Conservation (phyloP, 306 rosid species). For the Prunus dulcis region DNA sequence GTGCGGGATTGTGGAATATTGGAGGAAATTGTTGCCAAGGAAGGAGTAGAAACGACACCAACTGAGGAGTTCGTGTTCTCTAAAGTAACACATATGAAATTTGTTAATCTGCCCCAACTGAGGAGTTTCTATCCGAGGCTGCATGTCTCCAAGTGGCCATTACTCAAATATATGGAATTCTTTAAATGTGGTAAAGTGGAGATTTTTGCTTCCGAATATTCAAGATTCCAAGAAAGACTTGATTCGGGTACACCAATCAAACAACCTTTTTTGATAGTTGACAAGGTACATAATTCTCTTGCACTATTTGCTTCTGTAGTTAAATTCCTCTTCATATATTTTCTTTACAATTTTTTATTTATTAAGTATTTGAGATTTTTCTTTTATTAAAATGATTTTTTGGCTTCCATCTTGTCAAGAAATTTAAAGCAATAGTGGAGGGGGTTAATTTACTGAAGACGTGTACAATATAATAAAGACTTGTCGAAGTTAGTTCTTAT, state of each 20-base stretch:
- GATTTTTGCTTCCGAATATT: background rate
- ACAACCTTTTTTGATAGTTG: background rate
- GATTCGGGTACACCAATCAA: background rate
- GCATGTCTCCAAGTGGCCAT: conserved; percentile 21
- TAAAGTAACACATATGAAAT: background rate
- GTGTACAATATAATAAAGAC: no score
- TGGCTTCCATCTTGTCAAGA: no score
- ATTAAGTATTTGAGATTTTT: no score
- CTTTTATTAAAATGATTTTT: no score
- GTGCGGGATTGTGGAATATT: conserved; percentile 18
- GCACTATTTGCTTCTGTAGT: no score
- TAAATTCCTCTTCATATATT: background rate
- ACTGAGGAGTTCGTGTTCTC: conserved; percentile 12
- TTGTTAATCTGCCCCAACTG: conserved; percentile 12
- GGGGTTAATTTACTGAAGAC: no score
- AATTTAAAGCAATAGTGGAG: no score
- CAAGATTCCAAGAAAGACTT: background rate
- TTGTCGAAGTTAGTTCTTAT: no score
- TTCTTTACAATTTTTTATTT: no score
- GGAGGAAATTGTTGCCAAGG: conserved; percentile 17
- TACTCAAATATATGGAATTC: background rate
- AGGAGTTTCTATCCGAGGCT: conserved; percentile 15
- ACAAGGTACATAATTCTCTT: conserved; percentile 5
- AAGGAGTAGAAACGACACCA: background rate
- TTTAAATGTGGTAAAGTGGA: background rate